phyloP scores from a whole-genome alignment of 192 early-diverging fungal genomes.

The Powellomyces hirtus region DNA sequence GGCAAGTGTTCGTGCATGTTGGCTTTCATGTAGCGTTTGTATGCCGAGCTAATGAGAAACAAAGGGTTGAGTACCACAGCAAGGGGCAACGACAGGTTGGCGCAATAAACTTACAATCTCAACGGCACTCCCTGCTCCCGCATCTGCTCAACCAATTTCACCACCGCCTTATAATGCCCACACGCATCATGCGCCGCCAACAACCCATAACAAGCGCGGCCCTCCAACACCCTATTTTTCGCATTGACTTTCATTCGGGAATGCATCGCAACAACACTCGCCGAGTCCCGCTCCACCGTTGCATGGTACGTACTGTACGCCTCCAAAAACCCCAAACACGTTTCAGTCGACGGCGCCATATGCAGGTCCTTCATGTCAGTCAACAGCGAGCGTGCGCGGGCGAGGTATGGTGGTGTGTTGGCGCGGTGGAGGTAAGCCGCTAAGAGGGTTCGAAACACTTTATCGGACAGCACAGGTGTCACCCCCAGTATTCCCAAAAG shows the following conservation, averaged over 20 bases:
- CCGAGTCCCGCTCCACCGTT: not conserved
- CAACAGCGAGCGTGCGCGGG: slow-evolving; percentile 13
- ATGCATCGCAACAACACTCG: not conserved
- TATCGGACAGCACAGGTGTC: not conserved
- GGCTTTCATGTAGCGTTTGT: not conserved
- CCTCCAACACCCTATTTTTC: not conserved
- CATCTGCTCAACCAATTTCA: slow-evolving; percentile 10
- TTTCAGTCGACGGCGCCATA: not conserved
- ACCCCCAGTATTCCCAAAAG: not conserved
- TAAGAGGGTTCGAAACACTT: slow-evolving; percentile 4
- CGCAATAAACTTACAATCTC: not conserved
- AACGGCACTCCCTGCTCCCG: not conserved
- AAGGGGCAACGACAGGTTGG: not conserved
- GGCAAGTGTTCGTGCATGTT: not conserved
- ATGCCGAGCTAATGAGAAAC: not conserved
- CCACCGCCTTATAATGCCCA: slow-evolving; percentile 9
- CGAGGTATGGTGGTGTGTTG: not conserved
- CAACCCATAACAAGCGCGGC: not conserved
- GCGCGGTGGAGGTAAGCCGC: slow-evolving; percentile 17
- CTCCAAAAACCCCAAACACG: slow-evolving; percentile 9
- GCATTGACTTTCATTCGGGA: not conserved
- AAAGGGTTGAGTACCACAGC: not conserved
- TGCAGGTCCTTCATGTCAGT: not conserved
- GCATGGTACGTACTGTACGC: not conserved
- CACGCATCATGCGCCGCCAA: slow-evolving; percentile 19